A percentile compares a stretch with the other conserved stretches of the same genome.
Conservation (phyloP, 2,329 filamentous ascomycete species). For the Hypomyces perniciosus region DNA sequence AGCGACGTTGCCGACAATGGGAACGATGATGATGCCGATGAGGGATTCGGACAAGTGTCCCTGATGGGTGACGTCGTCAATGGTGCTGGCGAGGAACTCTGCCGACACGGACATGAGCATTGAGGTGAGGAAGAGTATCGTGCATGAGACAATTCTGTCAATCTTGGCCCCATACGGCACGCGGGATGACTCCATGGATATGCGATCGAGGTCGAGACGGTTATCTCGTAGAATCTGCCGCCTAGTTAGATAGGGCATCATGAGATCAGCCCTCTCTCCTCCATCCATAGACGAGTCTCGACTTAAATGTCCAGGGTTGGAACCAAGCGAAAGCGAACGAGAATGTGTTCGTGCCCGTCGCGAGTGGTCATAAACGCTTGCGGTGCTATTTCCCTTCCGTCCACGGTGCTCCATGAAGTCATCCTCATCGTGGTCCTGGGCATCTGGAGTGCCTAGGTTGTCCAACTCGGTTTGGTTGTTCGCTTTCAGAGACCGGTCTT, state of each 20-base stretch:
- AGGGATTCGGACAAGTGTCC: constrained; percentile 49
- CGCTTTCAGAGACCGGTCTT: not conserved
- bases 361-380: constrained; percentile 17
- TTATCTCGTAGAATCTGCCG: constrained; percentile 14
- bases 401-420: constrained; percentile 8
- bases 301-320: constrained; percentile 16
- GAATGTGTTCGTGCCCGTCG: constrained; percentile 19
- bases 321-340: constrained; percentile 21
- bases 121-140: constrained; percentile 48
- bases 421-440: not conserved
- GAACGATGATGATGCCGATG: constrained; percentile 56
- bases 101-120: constrained; percentile 53
- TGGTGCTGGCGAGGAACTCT: constrained; percentile 55
- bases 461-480: constrained; percentile 12
- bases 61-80: constrained; percentile 47
- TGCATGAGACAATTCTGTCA: constrained; percentile 35
- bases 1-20: constrained; percentile 57
- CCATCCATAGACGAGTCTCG: constrained; percentile 18
- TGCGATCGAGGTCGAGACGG: constrained; percentile 11
- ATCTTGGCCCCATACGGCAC: constrained; percentile 11
- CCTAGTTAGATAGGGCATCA: constrained; percentile 17
- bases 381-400: not conserved
- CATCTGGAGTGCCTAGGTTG: not conserved
- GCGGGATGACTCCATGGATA: not conserved
- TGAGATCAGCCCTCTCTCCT: constrained; percentile 10